Percentiles rank a stretch among this genome's conserved stretches.
phyloP scores from a whole-genome alignment of 1,139 yeast species.

The Saccharomyces hybrid region DNA sequence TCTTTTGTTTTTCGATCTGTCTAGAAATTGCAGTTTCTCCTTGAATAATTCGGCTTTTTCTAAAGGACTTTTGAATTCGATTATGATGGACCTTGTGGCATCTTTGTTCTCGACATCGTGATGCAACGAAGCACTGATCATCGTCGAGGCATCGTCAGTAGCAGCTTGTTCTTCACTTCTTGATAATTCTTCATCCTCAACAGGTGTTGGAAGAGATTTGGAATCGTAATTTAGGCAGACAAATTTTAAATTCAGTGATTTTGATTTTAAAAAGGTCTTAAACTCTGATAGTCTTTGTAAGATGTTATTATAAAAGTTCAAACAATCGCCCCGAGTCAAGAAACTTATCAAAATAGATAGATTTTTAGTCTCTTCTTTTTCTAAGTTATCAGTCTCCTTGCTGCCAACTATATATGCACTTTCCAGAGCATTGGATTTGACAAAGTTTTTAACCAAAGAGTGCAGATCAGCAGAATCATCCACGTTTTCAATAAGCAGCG shows the following conservation, averaged over 20 bases:
- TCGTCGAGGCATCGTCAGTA: neutral
- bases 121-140: neutral
- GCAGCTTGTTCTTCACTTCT: conserved; percentile 35
- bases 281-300: conserved; percentile 40
- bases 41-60: conserved; percentile 34
- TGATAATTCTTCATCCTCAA: conserved; percentile 37
- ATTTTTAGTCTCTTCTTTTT: conserved; percentile 3
- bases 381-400: conserved; percentile 12
- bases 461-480: conserved; percentile 19
- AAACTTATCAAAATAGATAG: conserved; percentile 35
- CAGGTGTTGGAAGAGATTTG: neutral
- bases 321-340: conserved; percentile 38
- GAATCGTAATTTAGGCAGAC: conserved; percentile 47
- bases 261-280: conserved; percentile 38
- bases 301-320: conserved; percentile 40
- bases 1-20: conserved; percentile 30
- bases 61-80: neutral
- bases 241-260: conserved; percentile 53
- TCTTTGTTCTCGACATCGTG: conserved; percentile 12
- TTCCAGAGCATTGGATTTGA: conserved; percentile 39
- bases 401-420: conserved; percentile 31
- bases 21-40: conserved; percentile 42
- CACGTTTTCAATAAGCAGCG: conserved; percentile 27
- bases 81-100: conserved; percentile 26
- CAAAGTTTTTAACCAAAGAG: conserved; percentile 24